A percentile compares a stretch with the other conserved stretches of the same genome.
These are phyloP conservation scores for Fraxinus sp. DNA, from an alignment of 305 asterid genomes.

Conservation along the genomic window DNA sequence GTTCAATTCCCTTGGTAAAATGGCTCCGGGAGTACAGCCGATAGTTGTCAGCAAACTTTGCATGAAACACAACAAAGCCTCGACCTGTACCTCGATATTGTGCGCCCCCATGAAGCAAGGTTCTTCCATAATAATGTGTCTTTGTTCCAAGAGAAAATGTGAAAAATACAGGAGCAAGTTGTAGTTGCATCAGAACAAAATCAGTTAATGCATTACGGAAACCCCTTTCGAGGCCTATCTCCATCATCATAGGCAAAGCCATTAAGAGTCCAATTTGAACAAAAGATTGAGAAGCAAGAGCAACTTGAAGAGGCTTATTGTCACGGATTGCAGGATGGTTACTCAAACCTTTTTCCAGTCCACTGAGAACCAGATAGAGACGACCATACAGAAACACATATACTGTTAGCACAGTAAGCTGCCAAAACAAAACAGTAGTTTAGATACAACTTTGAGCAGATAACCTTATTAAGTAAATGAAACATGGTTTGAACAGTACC, in stretches of 20 bases:
- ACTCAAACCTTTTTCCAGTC: slow-evolving; percentile 74
- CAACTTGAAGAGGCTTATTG: slow-evolving; percentile 96
- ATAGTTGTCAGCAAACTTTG: slow-evolving; percentile 89
- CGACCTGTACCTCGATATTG: slow-evolving; percentile 92
- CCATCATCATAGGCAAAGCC: slow-evolving; percentile 99
- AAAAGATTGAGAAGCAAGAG: slow-evolving; percentile 95
- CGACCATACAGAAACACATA: slow-evolving; percentile 93
- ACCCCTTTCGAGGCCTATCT: slow-evolving; percentile 94
- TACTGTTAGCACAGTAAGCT: slow-evolving; percentile 85
- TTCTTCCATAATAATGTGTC: slow-evolving; percentile 88
- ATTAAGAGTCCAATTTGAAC: slow-evolving; percentile 87
- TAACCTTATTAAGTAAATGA: background rate
- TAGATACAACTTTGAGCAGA: slow-evolving; percentile 23
- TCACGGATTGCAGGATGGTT: slow-evolving; percentile 76
- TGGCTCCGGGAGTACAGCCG: slow-evolving; percentile 88
- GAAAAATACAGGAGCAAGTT: slow-evolving; percentile 92
- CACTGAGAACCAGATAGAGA: slow-evolving; percentile 90
- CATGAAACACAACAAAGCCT: slow-evolving; percentile 94
- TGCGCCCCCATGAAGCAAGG: slow-evolving; percentile 96
- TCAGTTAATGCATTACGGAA: slow-evolving; percentile 85
- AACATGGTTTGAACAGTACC: slow-evolving; percentile 45
- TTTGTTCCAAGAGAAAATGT: slow-evolving; percentile 93
- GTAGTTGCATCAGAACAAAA: slow-evolving; percentile 90
- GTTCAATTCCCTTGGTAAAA: slow-evolving; percentile 87
- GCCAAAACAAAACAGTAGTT: slow-evolving; percentile 35